Base-by-base conservation (phyloP, 2,329 filamentous ascomycete species). In the Lojkania enalia region DNA sequence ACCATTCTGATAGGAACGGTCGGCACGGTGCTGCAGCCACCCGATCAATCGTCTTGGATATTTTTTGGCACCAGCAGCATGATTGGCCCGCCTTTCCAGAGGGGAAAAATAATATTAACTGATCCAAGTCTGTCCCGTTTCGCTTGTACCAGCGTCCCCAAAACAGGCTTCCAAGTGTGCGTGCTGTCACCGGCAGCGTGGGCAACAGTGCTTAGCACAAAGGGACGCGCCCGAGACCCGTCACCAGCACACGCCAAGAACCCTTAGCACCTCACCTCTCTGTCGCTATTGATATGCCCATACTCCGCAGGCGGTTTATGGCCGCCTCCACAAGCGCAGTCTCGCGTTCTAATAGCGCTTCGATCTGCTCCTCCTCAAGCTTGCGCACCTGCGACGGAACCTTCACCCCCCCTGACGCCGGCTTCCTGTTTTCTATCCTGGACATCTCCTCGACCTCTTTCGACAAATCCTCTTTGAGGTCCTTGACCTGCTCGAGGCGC, bases 401-500 rank as follows among this genome's bases (percentile, higher is more conserved):
- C 29, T 60, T 67, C 19, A 65, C 50, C 20, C 47, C 49, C 3
- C 31, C 41, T 12, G 21, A 42, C n/a, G 38, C 27, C 23, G 48
- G 48, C 31, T 55, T 51, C 31, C 46, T 36, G 19, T 56, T 48
- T 3, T 45, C 47, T 7, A 50, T 51, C 33, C 55, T 53, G 19
- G 39, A 31, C 14, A 43, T 49, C 35, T 54, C 55, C 21, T 61
- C 48, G 4, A 61, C 60, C 40, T 67, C 54, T 31, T 60, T 55
- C 23, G 49, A 48, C 12, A 86, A 66, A 39, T 79, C 75, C n/a
- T 75, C 72, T 55, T 79, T 77, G 32, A 84, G 68, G 29, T 70
- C 63, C 61, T 75, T 76, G 45, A 83, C 73, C 52, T 83, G 79
- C 38, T 82, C 74, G 40, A 86, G 74, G 31, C 85, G 78, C 60